Evolutionary conservation across 768 basidiomycete genomes (phyloP).

Genomic region (Dioszegia hungarica): DNA sequence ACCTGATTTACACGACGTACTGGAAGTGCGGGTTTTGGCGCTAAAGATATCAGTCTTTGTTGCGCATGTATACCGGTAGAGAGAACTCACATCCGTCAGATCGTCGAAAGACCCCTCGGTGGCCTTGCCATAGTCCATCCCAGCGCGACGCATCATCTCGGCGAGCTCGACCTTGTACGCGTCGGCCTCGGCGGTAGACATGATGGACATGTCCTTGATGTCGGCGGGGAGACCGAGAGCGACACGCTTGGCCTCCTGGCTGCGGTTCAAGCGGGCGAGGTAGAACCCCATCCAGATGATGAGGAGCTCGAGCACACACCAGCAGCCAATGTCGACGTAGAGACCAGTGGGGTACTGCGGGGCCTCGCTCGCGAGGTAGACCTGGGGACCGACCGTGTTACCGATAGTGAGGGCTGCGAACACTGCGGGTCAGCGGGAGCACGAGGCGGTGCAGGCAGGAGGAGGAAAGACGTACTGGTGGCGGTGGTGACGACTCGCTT

Average conservation of each 20-base stretch:
- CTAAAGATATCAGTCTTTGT: neutral
- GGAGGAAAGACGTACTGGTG: conserved; percentile 22
- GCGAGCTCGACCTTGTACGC: conserved; percentile 39
- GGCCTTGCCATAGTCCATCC: conserved; percentile 20
- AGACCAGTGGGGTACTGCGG: conserved; percentile 44
- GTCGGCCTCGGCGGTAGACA: conserved; percentile 37
- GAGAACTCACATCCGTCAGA: conserved; percentile 30
- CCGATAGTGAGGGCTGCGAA: conserved; percentile 25
- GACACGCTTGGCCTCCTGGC: conserved; percentile 34
- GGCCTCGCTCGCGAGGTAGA: conserved; percentile 37
- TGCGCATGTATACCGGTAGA: neutral
- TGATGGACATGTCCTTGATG: conserved; percentile 44
- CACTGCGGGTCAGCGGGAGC: conserved; percentile 3
- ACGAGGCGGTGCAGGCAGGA: conserved; percentile 16
- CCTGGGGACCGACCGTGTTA: conserved; percentile 43
- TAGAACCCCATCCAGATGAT: conserved; percentile 40
- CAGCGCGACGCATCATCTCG: conserved; percentile 13
- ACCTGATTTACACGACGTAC: conserved; percentile 9
- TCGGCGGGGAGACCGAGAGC: conserved; percentile 37
- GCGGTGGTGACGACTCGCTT: conserved; percentile 39
- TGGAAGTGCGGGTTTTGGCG: conserved; percentile 11
- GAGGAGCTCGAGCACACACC: conserved; percentile 34
- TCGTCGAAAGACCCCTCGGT: conserved; percentile 39
- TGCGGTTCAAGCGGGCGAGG: conserved; percentile 35
- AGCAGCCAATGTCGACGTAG: conserved; percentile 45